Percentiles rank a stretch among this genome's conserved stretches.
These are phyloP conservation scores for Termitomyces sp. DNA, from an alignment of 768 basidiomycete species.

Conservation along the genomic window DNA sequence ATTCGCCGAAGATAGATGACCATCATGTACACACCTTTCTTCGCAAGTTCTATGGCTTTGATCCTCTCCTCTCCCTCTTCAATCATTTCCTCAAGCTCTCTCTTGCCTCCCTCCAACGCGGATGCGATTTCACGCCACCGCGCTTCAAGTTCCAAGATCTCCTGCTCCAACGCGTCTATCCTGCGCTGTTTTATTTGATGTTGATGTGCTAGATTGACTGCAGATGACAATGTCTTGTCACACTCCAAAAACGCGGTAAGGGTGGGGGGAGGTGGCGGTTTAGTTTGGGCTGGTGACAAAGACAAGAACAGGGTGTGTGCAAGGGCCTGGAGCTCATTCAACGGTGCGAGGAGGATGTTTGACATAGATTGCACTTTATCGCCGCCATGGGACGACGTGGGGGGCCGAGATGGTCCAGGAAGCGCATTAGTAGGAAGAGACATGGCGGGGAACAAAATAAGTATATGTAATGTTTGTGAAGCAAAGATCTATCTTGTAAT, in stretches of 20 bases:
- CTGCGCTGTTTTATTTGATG: constrained; percentile 77
- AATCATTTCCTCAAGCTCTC: constrained; percentile 66
- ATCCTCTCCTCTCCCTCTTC: constrained; percentile 74
- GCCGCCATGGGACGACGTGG: constrained; percentile 1
- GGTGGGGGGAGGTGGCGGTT: constrained; percentile 61
- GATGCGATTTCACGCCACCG: constrained; percentile 68
- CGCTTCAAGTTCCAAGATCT: constrained; percentile 64
- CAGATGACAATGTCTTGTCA: constrained; percentile 63
- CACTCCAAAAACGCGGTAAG: constrained; percentile 56
- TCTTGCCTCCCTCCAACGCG: constrained; percentile 62
- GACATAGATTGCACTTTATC: constrained; percentile 47
- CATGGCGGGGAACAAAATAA: constrained; percentile 8
- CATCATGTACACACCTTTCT: constrained; percentile 48
- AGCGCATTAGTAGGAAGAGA: constrained; percentile 10
- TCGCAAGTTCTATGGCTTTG: constrained; percentile 67
- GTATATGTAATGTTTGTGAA: neutral
- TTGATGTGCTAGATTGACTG: constrained; percentile 59
- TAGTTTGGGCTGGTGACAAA: constrained; percentile 62
- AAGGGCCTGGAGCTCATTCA: constrained; percentile 59
- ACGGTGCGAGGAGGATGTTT: constrained; percentile 55
- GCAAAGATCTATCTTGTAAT: too few species aligned
- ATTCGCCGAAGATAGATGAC: neutral
- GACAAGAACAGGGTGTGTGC: constrained; percentile 71
- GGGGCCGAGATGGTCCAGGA: constrained; percentile 12
- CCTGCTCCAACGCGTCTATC: constrained; percentile 69